Evolutionary conservation across 805 yeast genomes (phyloP), one percentile per base, ranked within the genome.

Genomic region (Ogataea nitratoaversa): DNA sequence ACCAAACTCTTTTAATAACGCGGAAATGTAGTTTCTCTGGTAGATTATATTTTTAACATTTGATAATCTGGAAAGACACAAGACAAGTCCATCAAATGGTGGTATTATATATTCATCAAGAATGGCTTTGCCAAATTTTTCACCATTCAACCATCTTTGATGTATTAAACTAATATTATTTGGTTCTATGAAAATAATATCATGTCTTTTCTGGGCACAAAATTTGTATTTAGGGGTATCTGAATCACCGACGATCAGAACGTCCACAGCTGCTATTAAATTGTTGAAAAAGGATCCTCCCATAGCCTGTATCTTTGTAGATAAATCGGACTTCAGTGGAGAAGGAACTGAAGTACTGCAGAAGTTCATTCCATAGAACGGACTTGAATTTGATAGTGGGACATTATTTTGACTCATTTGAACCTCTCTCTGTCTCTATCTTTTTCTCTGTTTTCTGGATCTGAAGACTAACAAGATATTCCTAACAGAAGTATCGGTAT

Each of bases 211-310:
- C 41, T 67, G 62, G 1, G 77, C 70, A 40, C 77, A 70, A 52
- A 67, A 79, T 37, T 60, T 61, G 56, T 71, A 78, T 54, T 79
- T 79, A 20, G 75, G 80, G 0, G 84, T 77, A 41, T 68, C 62
- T 22, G 74, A 62, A 30, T 68, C 69, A 2, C 87, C 88, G 23
- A 82, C 80, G 5, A 84, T 67, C 19, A 84, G 59, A 30, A 74
- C 74, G 38, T 73, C 70, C 2, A 77, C 81, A 54, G 78, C 80
- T 35, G 78, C 73, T 66, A 81, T 77, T 48, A 83, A 59, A 51
- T 82, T 82, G 31, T 69, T 68, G 42, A 71, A 68, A 48, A 70
- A 75, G 8, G 50, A 53, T 1, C 89, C 90, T 7, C 90, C 91
- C 57, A 83, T 66, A 8, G 70, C 63, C 20, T 62, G 56, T 41